Conservation (phyloP, 805 yeast species). For the Diddensiella santjacobensis region DNA sequence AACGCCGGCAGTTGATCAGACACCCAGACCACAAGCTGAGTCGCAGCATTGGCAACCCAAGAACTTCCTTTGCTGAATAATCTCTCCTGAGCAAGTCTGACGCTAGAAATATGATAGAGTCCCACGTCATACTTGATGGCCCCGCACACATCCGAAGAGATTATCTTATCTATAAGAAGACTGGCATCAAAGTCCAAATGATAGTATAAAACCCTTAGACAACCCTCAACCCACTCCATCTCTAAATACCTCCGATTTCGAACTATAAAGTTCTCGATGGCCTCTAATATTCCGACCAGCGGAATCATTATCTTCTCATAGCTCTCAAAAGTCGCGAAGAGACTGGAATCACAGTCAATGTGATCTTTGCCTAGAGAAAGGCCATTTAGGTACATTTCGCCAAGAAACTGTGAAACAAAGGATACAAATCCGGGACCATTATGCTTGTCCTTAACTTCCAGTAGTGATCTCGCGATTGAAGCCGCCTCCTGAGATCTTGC, state of each 20-base stretch:
- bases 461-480: not conserved
- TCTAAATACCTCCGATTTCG: not conserved
- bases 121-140: not conserved
- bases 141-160: not conserved
- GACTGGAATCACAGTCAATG: not conserved
- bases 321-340: not conserved
- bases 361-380: not conserved
- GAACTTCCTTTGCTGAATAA: not conserved
- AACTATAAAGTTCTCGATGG: not conserved
- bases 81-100: not conserved
- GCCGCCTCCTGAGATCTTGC: not conserved
- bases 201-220: not conserved
- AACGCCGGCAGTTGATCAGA: not conserved
- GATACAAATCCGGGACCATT: not conserved
- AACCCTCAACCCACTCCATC: not conserved
- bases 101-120: not conserved
- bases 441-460: not conserved
- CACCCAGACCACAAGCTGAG: not conserved
- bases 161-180: not conserved
- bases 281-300: not conserved
- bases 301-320: not conserved
- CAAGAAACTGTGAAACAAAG: not conserved
- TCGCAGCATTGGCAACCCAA: not conserved
- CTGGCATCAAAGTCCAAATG: not conserved
- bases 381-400: not conserved